Percentiles rank a stretch among this genome's conserved stretches.
These are phyloP conservation scores for Penicillium brasilianum DNA, from an alignment of 2,329 filamentous ascomycete species.

Conservation along the genomic window DNA sequence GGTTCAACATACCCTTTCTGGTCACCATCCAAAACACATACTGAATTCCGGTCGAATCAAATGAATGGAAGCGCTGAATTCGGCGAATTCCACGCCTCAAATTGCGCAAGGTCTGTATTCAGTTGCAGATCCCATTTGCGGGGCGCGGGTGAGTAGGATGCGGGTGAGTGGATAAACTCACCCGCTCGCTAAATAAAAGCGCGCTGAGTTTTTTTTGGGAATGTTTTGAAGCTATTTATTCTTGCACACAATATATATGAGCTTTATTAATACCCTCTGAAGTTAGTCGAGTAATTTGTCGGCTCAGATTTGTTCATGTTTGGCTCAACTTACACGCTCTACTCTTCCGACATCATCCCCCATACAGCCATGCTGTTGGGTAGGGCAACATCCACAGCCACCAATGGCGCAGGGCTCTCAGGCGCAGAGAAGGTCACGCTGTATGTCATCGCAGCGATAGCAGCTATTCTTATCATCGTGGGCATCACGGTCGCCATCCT, in stretches of 20 bases:
- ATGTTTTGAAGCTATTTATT: neutral
- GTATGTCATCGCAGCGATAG: conserved; percentile 11
- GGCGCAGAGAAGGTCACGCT: conserved; percentile 14
- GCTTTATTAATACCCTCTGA: neutral
- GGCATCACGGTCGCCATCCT: conserved; percentile 6
- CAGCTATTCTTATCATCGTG: conserved; percentile 4
- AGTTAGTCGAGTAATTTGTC: too few relatives aligned
- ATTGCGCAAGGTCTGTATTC: neutral
- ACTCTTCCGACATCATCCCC: neutral
- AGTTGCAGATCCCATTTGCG: neutral
- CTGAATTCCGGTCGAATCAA: neutral
- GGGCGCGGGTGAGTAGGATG: neutral
- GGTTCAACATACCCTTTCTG: conserved; percentile 3
- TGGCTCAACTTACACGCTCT: neutral
- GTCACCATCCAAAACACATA: neutral
- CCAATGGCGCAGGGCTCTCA: conserved; percentile 2
- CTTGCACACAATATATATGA: neutral
- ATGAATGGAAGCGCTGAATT: too few relatives aligned
- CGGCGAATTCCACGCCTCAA: neutral
- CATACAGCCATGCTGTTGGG: conserved; percentile 2
- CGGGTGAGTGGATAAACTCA: conserved; percentile 7
- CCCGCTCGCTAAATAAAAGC: conserved; percentile 14
- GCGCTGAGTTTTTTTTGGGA: conserved; percentile 7
- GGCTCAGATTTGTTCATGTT: neutral
- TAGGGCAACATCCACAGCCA: neutral